Conservation (phyloP, 2,329 filamentous ascomycete species). For the Cladophialophora immunda region DNA sequence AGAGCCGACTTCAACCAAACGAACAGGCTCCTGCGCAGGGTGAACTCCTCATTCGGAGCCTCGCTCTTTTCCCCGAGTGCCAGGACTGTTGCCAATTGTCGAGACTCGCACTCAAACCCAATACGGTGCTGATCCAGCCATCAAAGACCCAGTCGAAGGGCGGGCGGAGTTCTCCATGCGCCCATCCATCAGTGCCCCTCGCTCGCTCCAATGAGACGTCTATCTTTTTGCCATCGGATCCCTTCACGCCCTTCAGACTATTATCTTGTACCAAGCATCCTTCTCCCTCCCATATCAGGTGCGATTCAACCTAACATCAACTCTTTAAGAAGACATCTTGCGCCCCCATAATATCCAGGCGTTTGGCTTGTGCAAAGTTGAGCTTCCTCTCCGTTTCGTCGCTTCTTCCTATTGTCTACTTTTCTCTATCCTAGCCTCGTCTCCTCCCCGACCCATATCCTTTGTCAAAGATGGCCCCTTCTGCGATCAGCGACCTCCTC, state of each 20-base stretch:
- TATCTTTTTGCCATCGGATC: slow-evolving; percentile 14
- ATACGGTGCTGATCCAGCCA: not conserved
- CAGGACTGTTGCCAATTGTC: not conserved
- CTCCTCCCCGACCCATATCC: not conserved
- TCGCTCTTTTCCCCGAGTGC: not conserved
- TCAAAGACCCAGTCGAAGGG: slow-evolving; percentile 8
- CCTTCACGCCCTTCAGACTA: slow-evolving; percentile 16
- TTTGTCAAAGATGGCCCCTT: slow-evolving; percentile 35
- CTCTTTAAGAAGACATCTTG: not conserved
- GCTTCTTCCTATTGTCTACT: not conserved
- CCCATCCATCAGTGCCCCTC: not conserved
- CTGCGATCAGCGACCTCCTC: slow-evolving; percentile 34
- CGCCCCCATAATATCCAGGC: not conserved
- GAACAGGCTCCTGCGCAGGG: not conserved
- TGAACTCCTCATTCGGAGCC: not conserved
- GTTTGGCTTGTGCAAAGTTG: not conserved
- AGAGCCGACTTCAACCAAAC: not conserved
- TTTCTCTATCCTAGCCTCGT: not conserved
- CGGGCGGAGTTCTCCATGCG: slow-evolving; percentile 20
- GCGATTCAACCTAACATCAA: not conserved
- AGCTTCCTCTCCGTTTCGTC: not conserved
- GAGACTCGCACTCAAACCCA: not conserved
- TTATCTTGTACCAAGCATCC: not conserved
- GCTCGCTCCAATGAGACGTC: slow-evolving; percentile 18
- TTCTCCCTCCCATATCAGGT: not conserved